phyloP scores from a whole-genome alignment of 2,329 filamentous ascomycete species.

The Fusarium napiforme region DNA sequence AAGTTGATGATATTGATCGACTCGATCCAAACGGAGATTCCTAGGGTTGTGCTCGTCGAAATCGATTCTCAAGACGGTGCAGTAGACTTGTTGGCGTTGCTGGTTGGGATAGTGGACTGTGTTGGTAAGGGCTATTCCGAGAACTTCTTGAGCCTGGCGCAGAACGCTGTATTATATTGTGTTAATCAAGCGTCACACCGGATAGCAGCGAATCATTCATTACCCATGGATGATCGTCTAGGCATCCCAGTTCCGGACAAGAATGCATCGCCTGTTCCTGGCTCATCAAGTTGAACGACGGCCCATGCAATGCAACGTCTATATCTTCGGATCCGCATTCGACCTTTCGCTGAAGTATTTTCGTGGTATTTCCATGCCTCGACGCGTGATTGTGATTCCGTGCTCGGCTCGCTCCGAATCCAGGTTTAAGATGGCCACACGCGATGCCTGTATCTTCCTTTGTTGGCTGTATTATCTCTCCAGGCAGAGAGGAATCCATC shows the following conservation, averaged over 20 bases:
- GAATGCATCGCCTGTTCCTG: conserved; percentile 23
- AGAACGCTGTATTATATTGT: conserved; percentile 14
- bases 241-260: conserved; percentile 27
- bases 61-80: conserved; percentile 36
- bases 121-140: conserved; percentile 22
- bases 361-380: conserved; percentile 4
- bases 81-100: conserved; percentile 40
- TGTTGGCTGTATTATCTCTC: neutral
- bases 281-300: conserved; percentile 6
- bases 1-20: conserved; percentile 28
- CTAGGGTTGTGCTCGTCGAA: conserved; percentile 43
- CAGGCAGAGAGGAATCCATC: conserved; percentile 15
- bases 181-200: neutral
- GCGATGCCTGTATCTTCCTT: neutral
- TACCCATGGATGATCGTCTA: conserved; percentile 1
- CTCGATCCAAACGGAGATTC: conserved; percentile 35
- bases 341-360: neutral
- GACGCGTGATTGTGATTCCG: neutral
- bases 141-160: conserved; percentile 18
- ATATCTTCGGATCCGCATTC: conserved; percentile 21
- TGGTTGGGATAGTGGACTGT: conserved; percentile 41
- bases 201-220: neutral
- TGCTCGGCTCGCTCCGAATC: neutral
- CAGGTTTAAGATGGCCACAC: conserved; percentile 2
- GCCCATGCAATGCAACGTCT: neutral